Evolutionary conservation across 257 asterid species (phyloP).

Genomic region (Gardenia jasminoides): DNA sequence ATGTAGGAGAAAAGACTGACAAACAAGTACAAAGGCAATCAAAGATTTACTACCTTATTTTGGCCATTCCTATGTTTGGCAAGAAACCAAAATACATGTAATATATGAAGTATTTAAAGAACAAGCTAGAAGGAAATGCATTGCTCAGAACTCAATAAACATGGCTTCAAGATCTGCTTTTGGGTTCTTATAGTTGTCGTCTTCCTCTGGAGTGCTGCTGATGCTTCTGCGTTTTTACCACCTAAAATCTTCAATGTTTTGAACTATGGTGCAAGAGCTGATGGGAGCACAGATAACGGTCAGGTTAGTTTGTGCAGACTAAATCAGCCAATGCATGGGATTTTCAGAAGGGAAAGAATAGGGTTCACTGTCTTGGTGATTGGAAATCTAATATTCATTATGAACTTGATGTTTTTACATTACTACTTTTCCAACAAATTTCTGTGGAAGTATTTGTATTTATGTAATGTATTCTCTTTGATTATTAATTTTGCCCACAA

Average conservation of each 20-base stretch:
- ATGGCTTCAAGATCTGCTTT: slow-evolving; percentile 20
- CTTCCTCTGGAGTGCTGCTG: slow-evolving; percentile 8
- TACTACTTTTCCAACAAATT: not conserved
- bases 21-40: not conserved
- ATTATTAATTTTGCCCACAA: no score
- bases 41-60: not conserved
- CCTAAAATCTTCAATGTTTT: slow-evolving; percentile 35
- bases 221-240: slow-evolving; percentile 7
- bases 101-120: not conserved
- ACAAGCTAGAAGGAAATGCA: not conserved
- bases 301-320: slow-evolving; percentile 22
- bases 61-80: not conserved
- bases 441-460: not conserved
- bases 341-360: not conserved
- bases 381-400: not conserved
- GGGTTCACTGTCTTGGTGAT: no score
- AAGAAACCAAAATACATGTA: not conserved
- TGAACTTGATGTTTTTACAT: not conserved
- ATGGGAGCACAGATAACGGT: slow-evolving; percentile 40
- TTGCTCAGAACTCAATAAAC: not conserved
- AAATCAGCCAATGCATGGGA: not conserved
- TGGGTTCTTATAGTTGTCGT: slow-evolving; percentile 15
- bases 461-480: no score
- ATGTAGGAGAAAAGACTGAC: not conserved
- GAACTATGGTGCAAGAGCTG: slow-evolving; percentile 54